Conservation (phyloP, 2,329 filamentous ascomycete species). For the Ceratocystis ficicola region DNA sequence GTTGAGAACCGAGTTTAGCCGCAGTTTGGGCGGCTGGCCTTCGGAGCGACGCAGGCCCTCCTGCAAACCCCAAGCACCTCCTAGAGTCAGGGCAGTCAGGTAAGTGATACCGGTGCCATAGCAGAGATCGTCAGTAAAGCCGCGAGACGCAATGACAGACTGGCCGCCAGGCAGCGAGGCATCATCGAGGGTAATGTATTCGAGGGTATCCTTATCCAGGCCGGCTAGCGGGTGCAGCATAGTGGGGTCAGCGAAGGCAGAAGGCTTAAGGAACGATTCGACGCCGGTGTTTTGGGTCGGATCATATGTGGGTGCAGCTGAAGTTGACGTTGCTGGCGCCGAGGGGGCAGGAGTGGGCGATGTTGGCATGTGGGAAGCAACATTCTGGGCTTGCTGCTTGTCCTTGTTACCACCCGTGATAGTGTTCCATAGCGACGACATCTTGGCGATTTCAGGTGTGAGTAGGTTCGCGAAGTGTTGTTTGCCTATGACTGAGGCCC, state of each 20-base stretch:
- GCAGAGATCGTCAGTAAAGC: constrained; percentile 96
- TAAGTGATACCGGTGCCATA: constrained; percentile 96
- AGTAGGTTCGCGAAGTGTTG: constrained; percentile 1
- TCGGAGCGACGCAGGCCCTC: constrained; percentile 77
- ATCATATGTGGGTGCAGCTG: constrained; percentile 51
- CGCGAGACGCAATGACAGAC: constrained; percentile 82
- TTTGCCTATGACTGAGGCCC: neutral
- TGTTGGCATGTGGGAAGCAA: constrained; percentile 20
- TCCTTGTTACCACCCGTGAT: constrained; percentile 47
- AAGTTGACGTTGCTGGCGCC: constrained; percentile 38
- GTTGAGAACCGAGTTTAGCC: constrained; percentile 89
- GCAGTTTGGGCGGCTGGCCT: constrained; percentile 70
- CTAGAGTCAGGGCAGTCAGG: constrained; percentile 69
- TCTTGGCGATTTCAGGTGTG: constrained; percentile 26
- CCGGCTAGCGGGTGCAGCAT: constrained; percentile 87
- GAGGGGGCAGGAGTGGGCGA: constrained; percentile 27
- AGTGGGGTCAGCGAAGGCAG: constrained; percentile 71
- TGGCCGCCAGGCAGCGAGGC: constrained; percentile 71
- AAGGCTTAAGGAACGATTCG: constrained; percentile 69
- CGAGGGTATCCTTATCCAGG: constrained; percentile 80
- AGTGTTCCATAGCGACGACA: constrained; percentile 50
- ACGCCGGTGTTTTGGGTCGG: constrained; percentile 65
- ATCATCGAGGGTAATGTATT: constrained; percentile 92
- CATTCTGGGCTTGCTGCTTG: constrained; percentile 33
- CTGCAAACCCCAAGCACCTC: constrained; percentile 82